A percentile compares a stretch with the other conserved stretches of the same genome.
phyloP scores from a whole-genome alignment of 768 basidiomycete species.

The Suillus alpinus region DNA sequence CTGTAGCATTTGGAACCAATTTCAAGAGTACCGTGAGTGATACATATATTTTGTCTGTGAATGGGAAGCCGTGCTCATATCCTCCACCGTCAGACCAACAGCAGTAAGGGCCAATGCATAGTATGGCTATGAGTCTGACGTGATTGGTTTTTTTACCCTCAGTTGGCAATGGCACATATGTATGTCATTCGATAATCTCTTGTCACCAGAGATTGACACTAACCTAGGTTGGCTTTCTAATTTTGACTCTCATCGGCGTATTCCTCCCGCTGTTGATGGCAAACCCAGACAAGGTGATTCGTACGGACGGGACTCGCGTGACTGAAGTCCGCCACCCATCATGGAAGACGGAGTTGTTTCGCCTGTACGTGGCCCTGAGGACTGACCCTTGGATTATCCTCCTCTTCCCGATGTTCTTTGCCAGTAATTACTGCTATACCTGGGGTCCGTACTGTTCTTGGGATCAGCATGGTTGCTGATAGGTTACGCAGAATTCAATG shows the following conservation, averaged over 20 bases:
- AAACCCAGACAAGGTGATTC: conserved; percentile 64
- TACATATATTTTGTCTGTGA: not conserved
- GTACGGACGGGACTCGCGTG: conserved; percentile 63
- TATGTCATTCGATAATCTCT: conserved; percentile 30
- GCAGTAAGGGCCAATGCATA: conserved; percentile 13
- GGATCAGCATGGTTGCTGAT: not conserved
- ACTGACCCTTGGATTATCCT: conserved; percentile 67
- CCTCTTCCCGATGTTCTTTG: conserved; percentile 78
- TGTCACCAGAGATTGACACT: not conserved
- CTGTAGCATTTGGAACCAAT: conserved; percentile 70
- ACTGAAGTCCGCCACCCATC: conserved; percentile 59
- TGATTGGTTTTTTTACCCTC: conserved; percentile 21
- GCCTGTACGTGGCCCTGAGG: conserved; percentile 58
- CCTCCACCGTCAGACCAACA: conserved; percentile 19
- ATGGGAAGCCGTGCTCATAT: not conserved
- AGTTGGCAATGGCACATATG: conserved; percentile 71
- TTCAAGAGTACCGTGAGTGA: conserved; percentile 25
- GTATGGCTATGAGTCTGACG: not conserved
- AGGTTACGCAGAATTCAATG: conserved; percentile 58
- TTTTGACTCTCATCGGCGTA: conserved; percentile 64
- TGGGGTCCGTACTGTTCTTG: conserved; percentile 51
- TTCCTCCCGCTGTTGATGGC: conserved; percentile 63
- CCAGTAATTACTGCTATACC: conserved; percentile 76
- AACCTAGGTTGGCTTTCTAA: conserved; percentile 61
- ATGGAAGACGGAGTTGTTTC: conserved; percentile 66